Percentiles rank a stretch among this genome's conserved stretches.
phyloP scores from a whole-genome alignment of 2,329 filamentous ascomycete species.

The Rugonectria rugulosa region DNA sequence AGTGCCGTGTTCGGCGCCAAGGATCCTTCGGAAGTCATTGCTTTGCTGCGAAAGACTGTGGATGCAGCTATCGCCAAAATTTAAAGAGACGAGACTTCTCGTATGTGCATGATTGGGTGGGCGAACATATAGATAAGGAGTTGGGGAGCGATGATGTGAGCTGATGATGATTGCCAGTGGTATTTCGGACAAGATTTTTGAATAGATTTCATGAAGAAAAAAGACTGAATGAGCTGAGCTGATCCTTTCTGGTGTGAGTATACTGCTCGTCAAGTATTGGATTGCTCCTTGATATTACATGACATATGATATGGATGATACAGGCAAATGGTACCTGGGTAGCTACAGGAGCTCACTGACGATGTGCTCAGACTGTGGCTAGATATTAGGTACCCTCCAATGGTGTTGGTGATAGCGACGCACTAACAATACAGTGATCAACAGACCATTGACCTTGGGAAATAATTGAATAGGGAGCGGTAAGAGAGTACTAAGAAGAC shows the following conservation, averaged over 20 bases:
- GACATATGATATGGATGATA: no score
- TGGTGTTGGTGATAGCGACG: no score
- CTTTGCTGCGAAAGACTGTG: conserved; percentile 80
- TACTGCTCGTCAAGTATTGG: no score
- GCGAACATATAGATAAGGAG: conserved; percentile 27
- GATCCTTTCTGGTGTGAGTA: no score
- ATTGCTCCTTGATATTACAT: no score
- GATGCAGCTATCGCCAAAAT: conserved; percentile 60
- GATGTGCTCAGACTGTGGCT: no score
- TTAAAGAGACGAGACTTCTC: conserved; percentile 30
- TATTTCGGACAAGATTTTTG: not conserved
- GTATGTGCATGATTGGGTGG: conserved; percentile 1
- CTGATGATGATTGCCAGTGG: not conserved
- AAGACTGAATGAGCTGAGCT: not conserved
- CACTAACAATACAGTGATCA: no score
- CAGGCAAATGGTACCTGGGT: no score
- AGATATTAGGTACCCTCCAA: no score
- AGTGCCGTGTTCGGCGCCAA: conserved; percentile 94
- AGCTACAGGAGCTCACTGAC: no score
- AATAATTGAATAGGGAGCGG: not conserved
- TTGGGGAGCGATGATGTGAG: conserved; percentile 24
- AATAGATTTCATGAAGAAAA: not conserved
- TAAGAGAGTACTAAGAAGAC: no score
- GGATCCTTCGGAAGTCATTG: conserved; percentile 87
- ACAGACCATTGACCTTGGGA: no score